Percentiles rank a stretch among this genome's conserved stretches.
Conservation (phyloP, 768 basidiomycete genomes). For the Rhodosporidiobolus sp. region DNA sequence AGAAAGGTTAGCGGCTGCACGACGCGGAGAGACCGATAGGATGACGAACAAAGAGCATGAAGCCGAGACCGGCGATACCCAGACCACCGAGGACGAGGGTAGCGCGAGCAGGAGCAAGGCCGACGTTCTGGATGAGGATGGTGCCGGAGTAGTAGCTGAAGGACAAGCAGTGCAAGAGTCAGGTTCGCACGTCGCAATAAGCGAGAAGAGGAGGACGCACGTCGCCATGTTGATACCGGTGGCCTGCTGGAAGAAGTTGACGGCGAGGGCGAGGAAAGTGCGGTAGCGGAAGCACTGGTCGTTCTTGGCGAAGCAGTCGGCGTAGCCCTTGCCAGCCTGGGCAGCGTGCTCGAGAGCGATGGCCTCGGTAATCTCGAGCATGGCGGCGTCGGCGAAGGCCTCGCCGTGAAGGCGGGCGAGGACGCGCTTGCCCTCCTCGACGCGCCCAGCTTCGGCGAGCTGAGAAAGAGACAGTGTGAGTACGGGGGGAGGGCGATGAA, state of each 20-base stretch:
- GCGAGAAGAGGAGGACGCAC: not conserved
- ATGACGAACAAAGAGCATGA: conserved; percentile 34
- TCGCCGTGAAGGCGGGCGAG: conserved; percentile 39
- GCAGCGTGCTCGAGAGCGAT: conserved; percentile 40
- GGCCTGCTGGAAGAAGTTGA: conserved; percentile 39
- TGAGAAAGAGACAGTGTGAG: no score
- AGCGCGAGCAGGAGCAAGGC: conserved; percentile 20
- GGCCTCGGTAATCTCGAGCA: conserved; percentile 40
- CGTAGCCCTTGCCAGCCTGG: conserved; percentile 7
- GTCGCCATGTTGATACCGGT: conserved; percentile 42
- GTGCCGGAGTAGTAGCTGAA: conserved; percentile 36
- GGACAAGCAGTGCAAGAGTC: not conserved
- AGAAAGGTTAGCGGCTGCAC: not conserved
- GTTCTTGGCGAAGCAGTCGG: conserved; percentile 34
- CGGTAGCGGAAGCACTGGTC: conserved; percentile 44
- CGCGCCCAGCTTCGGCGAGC: conserved; percentile 38
- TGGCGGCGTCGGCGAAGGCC: conserved; percentile 36
- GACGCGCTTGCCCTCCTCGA: conserved; percentile 35
- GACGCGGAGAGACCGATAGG: conserved; percentile 26
- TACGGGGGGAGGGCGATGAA: no score
- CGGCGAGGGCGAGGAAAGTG: conserved; percentile 36
- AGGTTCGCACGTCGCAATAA: not conserved
- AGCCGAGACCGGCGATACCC: conserved; percentile 30
- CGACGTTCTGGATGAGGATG: conserved; percentile 27
- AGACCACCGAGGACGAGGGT: conserved; percentile 37